These are phyloP conservation scores for Lentithecium fluviatile DNA, from an alignment of 495 filamentous ascomycete species.

Conservation along the genomic window DNA sequence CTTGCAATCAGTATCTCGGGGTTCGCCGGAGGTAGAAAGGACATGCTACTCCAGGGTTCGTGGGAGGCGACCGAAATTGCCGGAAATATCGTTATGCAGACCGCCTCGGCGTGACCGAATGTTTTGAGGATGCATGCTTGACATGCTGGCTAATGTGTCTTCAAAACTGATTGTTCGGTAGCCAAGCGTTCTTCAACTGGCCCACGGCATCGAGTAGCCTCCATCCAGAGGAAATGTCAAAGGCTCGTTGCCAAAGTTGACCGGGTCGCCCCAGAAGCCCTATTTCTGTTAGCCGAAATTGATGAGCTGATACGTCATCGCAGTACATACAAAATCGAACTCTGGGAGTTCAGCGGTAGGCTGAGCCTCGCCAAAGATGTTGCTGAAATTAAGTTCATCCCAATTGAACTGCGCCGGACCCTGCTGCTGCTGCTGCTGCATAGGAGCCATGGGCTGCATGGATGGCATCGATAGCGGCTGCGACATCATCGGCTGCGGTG, in stretches of 20 bases:
- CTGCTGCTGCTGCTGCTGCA: constrained; percentile 1
- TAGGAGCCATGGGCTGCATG: not conserved
- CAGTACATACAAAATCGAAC: constrained; percentile 23
- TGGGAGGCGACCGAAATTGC: too few species aligned
- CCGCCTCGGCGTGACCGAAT: too few species aligned
- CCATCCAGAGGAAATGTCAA: not conserved
- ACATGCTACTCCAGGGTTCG: too few species aligned
- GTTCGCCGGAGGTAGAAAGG: too few species aligned
- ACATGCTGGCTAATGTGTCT: too few species aligned
- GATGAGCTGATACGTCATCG: not conserved
- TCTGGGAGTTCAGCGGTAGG: constrained; percentile 11
- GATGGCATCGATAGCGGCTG: not conserved
- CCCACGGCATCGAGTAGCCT: not conserved
- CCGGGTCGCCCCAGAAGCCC: constrained; percentile 1
- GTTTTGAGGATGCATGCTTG: too few species aligned
- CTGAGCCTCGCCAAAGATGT: constrained; percentile 16
- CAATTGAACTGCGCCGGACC: constrained; percentile 6
- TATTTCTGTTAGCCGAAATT: not conserved
- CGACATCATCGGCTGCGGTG: not conserved
- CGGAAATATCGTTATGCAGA: too few species aligned
- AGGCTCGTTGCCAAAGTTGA: constrained; percentile 1
- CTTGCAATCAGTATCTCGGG: too few species aligned
- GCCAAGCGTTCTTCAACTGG: too few species aligned
- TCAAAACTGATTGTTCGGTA: too few species aligned
- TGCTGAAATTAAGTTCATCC: constrained; percentile 28